Evolutionary conservation across 495 filamentous ascomycete species (phyloP), one percentile per base, ranked within the genome.

Genomic region (Aspergillus panamensis): DNA sequence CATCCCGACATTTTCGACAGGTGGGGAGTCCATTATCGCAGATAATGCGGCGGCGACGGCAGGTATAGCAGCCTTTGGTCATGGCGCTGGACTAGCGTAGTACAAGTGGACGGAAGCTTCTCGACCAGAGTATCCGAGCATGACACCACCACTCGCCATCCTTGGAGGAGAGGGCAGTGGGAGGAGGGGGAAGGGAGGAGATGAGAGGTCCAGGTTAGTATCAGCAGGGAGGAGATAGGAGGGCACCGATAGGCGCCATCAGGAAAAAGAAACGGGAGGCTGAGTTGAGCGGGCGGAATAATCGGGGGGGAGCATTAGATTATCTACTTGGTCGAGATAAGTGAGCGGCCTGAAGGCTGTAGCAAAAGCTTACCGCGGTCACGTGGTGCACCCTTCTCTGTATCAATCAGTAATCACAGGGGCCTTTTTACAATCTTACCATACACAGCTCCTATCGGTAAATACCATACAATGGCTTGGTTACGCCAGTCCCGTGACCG

Each of bases 21-120:
- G 79, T 78, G 6, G 84, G 84, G 25, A 78, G 80, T 45, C 79
- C 77, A 73, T 86, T 87, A 62, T 84, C 82, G 72, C 83, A 86
- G 45, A 76, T 73, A 31, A 79, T 77, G 69, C 76, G 76, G 53
- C 76, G 73, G 54, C 76, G 76, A 55, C 76, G 76, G 59, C 76
- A 79, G 53, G 75, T 79, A 64, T 79, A 79, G 51, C 76, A 78
- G 55, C 75, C 76, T 68, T 78, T 77, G 43, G 71, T 72, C 76
- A 79, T 79, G 54, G 61, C 50, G 51, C 53, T 43, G 35, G 53
- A 53, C 44, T 37, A 31, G 16, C n/a, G 20, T 32, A 44, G 35
- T 25, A 54, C 20, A 17, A 54, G 21, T 45, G 37, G 56, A 55
- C 43, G 45, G 53, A 51, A 32, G 53, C 43, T 48, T 53, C 57